Conservation (phyloP, 208 protist genomes). For the Novymonas esmeraldas region DNA sequence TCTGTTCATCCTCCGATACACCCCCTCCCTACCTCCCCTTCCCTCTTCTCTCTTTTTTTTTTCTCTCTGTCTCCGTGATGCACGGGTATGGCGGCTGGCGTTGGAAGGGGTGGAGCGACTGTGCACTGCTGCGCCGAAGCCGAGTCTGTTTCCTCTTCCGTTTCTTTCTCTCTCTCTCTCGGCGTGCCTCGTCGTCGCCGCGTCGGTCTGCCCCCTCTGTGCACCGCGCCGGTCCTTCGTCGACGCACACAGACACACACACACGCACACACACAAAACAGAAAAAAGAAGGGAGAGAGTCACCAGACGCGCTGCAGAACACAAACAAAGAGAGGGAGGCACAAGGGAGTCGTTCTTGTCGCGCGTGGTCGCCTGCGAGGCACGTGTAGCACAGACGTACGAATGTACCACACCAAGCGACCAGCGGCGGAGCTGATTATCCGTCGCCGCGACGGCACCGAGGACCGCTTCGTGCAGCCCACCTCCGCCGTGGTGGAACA, state of each 20-base stretch:
- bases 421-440: slow-evolving; percentile 67
- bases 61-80: no score
- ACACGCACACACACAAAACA: not conserved
- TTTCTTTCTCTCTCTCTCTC: not conserved
- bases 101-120: no score
- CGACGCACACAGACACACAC: not conserved
- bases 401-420: slow-evolving; percentile 35
- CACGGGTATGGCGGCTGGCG: no score
- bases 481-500: slow-evolving; percentile 7
- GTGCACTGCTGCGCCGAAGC: no score
- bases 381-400: no score
- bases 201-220: no score
- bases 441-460: slow-evolving; percentile 60
- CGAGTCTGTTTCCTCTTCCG: slow-evolving; percentile 1
- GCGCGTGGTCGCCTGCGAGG: no score
- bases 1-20: no score
- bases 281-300: not conserved
- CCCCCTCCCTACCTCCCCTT: no score
- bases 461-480: slow-evolving; percentile 62
- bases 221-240: no score
- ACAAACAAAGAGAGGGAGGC: not conserved
- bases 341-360: not conserved
- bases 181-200: no score
- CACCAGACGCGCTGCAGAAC: not conserved
- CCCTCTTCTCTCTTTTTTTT: no score